Base-by-base conservation (phyloP, 495 filamentous ascomycete species). In the Penicillium goetzii region DNA sequence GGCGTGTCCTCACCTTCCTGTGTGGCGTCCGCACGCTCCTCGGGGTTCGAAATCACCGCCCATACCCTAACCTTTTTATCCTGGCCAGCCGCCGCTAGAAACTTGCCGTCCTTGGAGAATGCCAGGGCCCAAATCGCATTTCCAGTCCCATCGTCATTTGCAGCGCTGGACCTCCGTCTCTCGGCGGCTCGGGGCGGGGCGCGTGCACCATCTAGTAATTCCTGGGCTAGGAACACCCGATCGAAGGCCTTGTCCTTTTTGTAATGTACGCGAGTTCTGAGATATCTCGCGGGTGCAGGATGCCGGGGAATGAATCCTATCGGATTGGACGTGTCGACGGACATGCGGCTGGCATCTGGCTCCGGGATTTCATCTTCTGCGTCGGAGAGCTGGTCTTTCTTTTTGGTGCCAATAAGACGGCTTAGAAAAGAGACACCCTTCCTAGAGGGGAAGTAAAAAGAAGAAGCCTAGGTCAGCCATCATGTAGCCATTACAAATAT, bases 351-450 rank as follows among this genome's bases (percentile, higher is more conserved):
- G 56, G 93, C 90, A 62, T 89, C 89, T 36, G 85, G 69, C 67
- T 92, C 90, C 15, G 89, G 90, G 66, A 86, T 88, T 70, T 90
- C 87, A 68, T 96, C 92, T 45, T 85, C 78, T 34, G 72, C 68
- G 43, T 81, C 80, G 33, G 81, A 78, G 34, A 79, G 77, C 14
- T 76, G 65, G 49, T 84, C 80, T 56, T 88, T 87, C 74, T 90
- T 93, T 77, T 90, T 94, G 56, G 83, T 83, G 23, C 89, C 87
- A 65, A 93, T 93, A 65, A 98, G 90, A 43, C 92, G 88, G 77
- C 93, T 96, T 49, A 99, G 84, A 71, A 99, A 97, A 15, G 92
- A 97, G 32, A 90, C 88, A 7, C 90, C 90, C 77, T 93, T 97
- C 78, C 88, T 96, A 23, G 14, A 45, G 50, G 30, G 34, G 52